Evolutionary conservation across 2,329 filamentous ascomycete genomes (phyloP).

Genomic region (Conoideocrella luteorostrata): DNA sequence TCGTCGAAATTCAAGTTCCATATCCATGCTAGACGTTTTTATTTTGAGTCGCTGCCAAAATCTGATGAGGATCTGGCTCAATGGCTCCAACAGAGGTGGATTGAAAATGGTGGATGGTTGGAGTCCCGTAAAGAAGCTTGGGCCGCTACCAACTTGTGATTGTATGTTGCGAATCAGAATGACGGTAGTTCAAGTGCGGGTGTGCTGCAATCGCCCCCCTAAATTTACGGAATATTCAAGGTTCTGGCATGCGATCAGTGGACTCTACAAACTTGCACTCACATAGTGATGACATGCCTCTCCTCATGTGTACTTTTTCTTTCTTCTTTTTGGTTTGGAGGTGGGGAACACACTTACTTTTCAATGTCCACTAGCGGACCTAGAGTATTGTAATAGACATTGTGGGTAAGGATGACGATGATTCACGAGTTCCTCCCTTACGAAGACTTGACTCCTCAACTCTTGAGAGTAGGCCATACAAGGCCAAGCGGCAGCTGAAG

Average conservation of each 20-base stretch:
- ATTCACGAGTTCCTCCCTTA: too few species aligned
- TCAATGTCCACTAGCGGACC: too few species aligned
- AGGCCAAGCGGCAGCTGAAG: not conserved
- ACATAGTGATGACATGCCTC: too few species aligned
- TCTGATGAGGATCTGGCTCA: constrained; percentile 41
- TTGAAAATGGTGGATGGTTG: constrained; percentile 47
- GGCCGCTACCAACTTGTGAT: constrained; percentile 5
- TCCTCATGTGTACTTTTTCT: too few species aligned
- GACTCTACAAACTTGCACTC: too few species aligned
- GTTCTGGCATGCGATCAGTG: not conserved
- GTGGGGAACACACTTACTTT: too few species aligned
- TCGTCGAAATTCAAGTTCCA: constrained; percentile 39
- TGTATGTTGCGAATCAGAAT: not conserved
- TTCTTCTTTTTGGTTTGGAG: too few species aligned
- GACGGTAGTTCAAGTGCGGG: not conserved
- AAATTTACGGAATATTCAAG: not conserved
- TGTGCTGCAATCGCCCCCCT: not conserved
- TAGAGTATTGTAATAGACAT: too few species aligned
- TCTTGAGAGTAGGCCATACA: too few species aligned
- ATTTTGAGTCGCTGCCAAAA: constrained; percentile 39
- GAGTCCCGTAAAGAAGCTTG: constrained; percentile 25
- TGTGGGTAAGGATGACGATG: too few species aligned
- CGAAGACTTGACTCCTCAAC: not conserved
- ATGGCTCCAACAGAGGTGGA: constrained; percentile 48
- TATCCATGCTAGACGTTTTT: constrained; percentile 42